Evolutionary conservation across 805 yeast species (phyloP).

Genomic region (Komagataella pseudopastoris): DNA sequence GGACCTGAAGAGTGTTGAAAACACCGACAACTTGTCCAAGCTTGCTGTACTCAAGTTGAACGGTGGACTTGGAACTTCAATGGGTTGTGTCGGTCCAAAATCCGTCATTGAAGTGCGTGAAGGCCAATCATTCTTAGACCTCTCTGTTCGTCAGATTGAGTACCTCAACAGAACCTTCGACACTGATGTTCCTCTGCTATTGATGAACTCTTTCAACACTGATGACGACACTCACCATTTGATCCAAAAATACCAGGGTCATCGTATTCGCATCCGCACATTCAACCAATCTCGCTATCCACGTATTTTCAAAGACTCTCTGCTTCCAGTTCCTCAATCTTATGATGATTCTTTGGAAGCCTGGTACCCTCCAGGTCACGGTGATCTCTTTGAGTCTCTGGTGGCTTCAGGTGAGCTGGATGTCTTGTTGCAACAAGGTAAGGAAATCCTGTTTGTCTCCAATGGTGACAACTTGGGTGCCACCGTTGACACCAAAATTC

Average conservation of each 20-base stretch:
- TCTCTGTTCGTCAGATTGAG: conserved; percentile 94
- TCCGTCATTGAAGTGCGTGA: conserved; percentile 97
- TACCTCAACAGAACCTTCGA: conserved; percentile 82
- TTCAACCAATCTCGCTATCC: conserved; percentile 98
- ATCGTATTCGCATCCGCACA: conserved; percentile 86
- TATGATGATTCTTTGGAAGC: conserved; percentile 63
- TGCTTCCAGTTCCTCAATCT: conserved; percentile 82
- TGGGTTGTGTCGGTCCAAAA: conserved; percentile 99
- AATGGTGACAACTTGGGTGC: conserved; percentile 99
- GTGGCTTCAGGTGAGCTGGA: conserved; percentile 88
- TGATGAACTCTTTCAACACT: conserved; percentile 98
- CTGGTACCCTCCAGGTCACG: conserved; percentile 99
- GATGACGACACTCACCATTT: conserved; percentile 90
- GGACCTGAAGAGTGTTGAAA: conserved; percentile 27
- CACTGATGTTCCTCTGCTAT: conserved; percentile 86
- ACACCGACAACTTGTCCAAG: conserved; percentile 46
- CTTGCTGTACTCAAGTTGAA: conserved; percentile 92
- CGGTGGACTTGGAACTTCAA: conserved; percentile 97
- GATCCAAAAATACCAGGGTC: conserved; percentile 94
- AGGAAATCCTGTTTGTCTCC: conserved; percentile 89
- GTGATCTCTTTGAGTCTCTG: conserved; percentile 88
- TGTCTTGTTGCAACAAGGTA: conserved; percentile 79
- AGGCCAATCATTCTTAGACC: conserved; percentile 92
- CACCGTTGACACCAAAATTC: conserved; percentile 83
- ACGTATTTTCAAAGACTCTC: conserved; percentile 88